Evolutionary conservation across 2,329 filamentous ascomycete genomes (phyloP), one percentile per base, ranked within the genome.

Genomic region (Cryoendolithus antarcticus): DNA sequence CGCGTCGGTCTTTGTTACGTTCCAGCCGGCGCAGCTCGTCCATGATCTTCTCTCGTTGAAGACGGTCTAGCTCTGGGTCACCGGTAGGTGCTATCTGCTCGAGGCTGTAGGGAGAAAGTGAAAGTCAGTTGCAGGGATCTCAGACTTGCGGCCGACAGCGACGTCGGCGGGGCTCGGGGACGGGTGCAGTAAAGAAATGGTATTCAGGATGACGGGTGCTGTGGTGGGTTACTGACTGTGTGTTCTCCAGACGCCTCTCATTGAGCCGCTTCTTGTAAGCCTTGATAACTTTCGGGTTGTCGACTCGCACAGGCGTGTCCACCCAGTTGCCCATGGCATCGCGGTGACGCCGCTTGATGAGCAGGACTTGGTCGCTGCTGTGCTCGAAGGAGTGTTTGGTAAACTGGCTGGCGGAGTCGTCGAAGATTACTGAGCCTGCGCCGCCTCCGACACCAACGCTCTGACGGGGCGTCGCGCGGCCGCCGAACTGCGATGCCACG

Each of bases 1-100:
- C 79, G 46, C 88, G 77, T 48, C 89, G 81, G 48, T 93, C 88
- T 50, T 86, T 86, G 67, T 96, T 98, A 54, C 88, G 83, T 55
- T 89, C 75, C 27, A 98, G 75, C 48, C 91, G 82, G 37, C 77
- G 77, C 39, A 93, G 74, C 60, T 96, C 89, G 49, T 74, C 73
- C 52, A 78, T 70, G 44, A 86, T 67, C 42, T 72, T 67, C 49
- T 72, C 66, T 43, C 76, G 69, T 15, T 46, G 45, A 21, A 75
- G 67, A 11, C 69, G 67, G 51, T 86, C 80, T 24, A 72, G 66
- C 48, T 83, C 80, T 1, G 69, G 61, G 53, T 86, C 74, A 28
- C 80, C 80, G 1, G 79, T 83, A 9, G 75, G 74, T 44, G 72
- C 68, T 36, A 75, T 67, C 6, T 74, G 69, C 46, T 74, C 72